phyloP scores from a whole-genome alignment of 495 filamentous ascomycete genomes.

The Podospora tetraspora region DNA sequence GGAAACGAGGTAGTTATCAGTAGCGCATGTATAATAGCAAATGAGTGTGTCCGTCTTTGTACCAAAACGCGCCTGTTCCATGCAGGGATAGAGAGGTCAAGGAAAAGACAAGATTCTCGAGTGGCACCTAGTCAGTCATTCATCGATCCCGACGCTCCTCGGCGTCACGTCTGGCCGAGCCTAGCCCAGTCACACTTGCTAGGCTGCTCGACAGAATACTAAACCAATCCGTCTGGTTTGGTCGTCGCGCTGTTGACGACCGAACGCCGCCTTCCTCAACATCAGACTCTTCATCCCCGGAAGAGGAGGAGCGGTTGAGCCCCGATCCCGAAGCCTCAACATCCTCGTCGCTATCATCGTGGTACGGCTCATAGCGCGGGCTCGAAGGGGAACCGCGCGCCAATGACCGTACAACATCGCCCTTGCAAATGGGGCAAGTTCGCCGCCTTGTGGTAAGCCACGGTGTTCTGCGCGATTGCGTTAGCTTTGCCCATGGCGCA shows the following conservation, averaged over 20 bases:
- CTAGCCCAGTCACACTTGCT: not conserved
- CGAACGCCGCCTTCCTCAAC: conserved; percentile 27
- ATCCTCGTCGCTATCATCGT: conserved; percentile 47
- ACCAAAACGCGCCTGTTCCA: conserved; percentile 1
- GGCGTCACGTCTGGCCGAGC: not conserved
- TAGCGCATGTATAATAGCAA: not conserved
- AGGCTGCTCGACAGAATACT: not conserved
- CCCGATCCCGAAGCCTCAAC: conserved; percentile 17
- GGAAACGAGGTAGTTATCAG: conserved; percentile 4
- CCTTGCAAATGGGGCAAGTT: conserved; percentile 97
- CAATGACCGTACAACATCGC: conserved; percentile 73
- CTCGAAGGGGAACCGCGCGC: conserved; percentile 43
- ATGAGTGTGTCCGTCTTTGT: not conserved
- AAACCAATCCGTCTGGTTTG: conserved; percentile 1
- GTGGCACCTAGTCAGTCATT: not conserved
- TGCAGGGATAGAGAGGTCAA: not conserved
- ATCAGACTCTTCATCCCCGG: conserved; percentile 15
- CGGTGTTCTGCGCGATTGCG: conserved; percentile 66
- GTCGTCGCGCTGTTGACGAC: conserved; percentile 1
- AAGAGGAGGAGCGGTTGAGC: conserved; percentile 13
- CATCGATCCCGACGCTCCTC: not conserved
- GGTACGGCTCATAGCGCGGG: conserved; percentile 45
- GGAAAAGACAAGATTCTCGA: not conserved
- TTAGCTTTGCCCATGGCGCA: not conserved
- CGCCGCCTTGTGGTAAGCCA: conserved; percentile 92